phyloP scores from a whole-genome alignment of 108 stramenopile genomes.

The Cyclostephanos invisitatus region DNA sequence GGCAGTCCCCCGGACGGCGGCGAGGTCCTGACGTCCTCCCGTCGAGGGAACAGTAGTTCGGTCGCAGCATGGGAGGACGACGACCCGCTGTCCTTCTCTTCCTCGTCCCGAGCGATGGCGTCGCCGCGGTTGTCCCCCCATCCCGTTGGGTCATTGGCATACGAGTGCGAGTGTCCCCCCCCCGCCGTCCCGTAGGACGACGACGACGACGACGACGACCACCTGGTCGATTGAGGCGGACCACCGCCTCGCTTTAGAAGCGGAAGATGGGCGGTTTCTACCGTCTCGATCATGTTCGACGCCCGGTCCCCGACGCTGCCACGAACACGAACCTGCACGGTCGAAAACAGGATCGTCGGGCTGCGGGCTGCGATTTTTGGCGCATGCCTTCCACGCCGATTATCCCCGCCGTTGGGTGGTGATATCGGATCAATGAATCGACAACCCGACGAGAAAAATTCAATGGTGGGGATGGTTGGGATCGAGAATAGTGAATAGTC shows the following conservation, averaged over 20 bases:
- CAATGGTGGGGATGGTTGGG: not conserved
- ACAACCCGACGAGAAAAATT: not conserved
- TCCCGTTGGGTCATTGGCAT: not conserved
- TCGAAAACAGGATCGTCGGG: not conserved
- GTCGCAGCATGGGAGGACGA: not conserved
- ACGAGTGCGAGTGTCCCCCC: not conserved
- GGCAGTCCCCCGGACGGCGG: not conserved
- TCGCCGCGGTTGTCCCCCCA: not conserved
- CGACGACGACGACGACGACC: not conserved
- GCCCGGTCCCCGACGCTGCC: not conserved
- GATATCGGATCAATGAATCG: no score
- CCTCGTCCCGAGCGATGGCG: not conserved
- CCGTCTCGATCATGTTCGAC: not conserved
- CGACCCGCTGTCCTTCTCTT: not conserved
- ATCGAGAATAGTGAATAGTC: not conserved
- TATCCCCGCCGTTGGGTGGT: no score
- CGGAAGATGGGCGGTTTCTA: not conserved
- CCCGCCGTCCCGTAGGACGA: not conserved
- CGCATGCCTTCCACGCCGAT: no score
- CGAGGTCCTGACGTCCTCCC: not conserved
- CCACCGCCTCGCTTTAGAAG: not conserved
- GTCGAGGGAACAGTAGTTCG: not conserved
- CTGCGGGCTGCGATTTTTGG: no score
- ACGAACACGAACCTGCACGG: not conserved
- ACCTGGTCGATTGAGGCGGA: not conserved